Base-by-base conservation (phyloP, 768 basidiomycete species). In the Lentinula sp. region DNA sequence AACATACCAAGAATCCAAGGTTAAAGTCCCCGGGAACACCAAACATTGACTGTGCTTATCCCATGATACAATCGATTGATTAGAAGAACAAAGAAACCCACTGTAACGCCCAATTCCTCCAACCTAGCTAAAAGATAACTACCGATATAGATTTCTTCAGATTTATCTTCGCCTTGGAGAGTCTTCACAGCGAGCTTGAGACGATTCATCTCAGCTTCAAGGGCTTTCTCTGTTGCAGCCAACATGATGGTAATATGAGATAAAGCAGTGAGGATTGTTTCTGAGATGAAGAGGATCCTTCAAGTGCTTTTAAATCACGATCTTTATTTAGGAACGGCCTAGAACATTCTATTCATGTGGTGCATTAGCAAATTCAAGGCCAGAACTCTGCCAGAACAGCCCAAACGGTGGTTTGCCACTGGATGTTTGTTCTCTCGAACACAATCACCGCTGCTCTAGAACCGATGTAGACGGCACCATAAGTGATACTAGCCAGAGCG, bases 1-100 rank as follows among this genome's bases (percentile, higher is more conserved):
- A 56, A 49, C 72, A 52, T 59, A 85, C 82, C 69, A 85, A 65
- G 65, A 86, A 85, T 1, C 81, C 87, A 49, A 93, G 81, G 69
- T 92, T 92, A 65, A 91, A 93, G 71, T 93, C 91, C n/a, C 92
- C 92, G 0, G 92, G 92, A 0, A 93, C 81, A 15, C 91, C 92
- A 60, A 94, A 93, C 76, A 93, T 81, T 50, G 83, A 80, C 90
- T 93, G 61, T 2, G 35, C 35, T 33, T 2, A 51, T 32, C 35
- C 35, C 8, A 2, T 46, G 43, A 18, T 12, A 18, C 23, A n/a
- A 56, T 32, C 20, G 33, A 39, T 35, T 3, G 33, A 23, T 28
- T 13, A 12, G 13, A 2, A 9, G 8, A 15, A n/a, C 6, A 23
- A 6, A 16, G 37, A 37, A 56, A 63, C 78, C 20, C 70, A 86